Evolutionary conservation across 176 grass and related monocot species (phyloP).

Genomic region (Aegilops umbellulata): DNA sequence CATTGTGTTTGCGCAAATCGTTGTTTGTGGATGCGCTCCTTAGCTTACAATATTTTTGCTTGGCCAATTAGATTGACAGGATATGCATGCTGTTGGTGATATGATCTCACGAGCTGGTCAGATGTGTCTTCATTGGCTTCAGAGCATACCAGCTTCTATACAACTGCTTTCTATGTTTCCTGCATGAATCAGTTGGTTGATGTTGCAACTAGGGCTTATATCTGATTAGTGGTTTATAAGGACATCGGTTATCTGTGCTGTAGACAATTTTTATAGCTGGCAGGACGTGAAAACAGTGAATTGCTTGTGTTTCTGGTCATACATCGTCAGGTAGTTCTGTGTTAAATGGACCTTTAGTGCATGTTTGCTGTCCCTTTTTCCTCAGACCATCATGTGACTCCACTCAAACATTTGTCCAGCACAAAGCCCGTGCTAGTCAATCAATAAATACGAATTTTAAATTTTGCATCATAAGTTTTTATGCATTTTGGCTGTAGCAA

Average conservation of each 20-base stretch:
- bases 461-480: not conserved
- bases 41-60: not conserved
- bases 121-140: not conserved
- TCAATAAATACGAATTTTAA: not conserved
- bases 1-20: not conserved
- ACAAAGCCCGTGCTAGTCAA: not conserved
- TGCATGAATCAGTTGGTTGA: not conserved
- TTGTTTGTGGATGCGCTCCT: not conserved
- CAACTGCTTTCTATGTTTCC: not conserved
- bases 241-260: not conserved
- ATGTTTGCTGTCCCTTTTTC: not conserved
- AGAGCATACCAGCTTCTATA: not conserved
- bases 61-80: not conserved
- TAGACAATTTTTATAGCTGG: not conserved
- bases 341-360: not conserved
- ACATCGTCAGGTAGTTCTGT: not conserved
- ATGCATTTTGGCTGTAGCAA: not conserved
- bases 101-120: not conserved
- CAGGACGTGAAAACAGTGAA: not conserved
- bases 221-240: not conserved
- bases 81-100: not conserved
- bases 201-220: not conserved
- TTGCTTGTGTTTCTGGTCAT: not conserved
- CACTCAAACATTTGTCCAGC: not conserved
- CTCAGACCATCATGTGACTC: not conserved